Percentiles rank a stretch among this genome's conserved stretches.
Evolutionary conservation across 1,284 basidiomycete genomes (phyloP).

Genomic region (Erythrobasidium hasegawianum): DNA sequence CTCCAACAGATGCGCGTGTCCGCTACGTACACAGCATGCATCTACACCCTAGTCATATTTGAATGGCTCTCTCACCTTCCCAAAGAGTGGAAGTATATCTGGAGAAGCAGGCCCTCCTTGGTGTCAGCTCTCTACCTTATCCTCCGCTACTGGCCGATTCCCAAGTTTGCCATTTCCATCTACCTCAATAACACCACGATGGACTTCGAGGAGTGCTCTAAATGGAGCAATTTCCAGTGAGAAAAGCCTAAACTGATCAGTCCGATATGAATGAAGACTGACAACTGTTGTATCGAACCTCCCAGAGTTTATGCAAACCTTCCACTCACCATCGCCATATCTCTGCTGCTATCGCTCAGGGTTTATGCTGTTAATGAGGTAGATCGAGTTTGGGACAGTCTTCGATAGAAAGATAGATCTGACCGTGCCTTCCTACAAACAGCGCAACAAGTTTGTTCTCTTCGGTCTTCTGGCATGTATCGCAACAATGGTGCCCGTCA

Average conservation of each 20-base stretch:
- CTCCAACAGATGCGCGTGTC: not conserved
- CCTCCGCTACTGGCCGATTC: constrained; percentile 23
- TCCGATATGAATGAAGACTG: no score
- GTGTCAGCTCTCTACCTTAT: constrained; percentile 23
- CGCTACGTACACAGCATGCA: not conserved
- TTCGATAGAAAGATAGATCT: not conserved
- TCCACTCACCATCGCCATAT: constrained; percentile 1
- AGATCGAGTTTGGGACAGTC: not conserved
- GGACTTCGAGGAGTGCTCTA: not conserved
- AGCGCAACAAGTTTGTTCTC: constrained; percentile 11
- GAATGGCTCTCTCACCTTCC: constrained; percentile 23
- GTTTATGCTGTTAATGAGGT: not conserved
- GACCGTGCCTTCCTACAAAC: not conserved
- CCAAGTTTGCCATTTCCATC: constrained; percentile 11
- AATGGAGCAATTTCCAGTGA: not conserved
- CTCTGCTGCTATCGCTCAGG: not conserved
- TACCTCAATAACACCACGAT: constrained; percentile 18
- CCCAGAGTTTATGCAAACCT: constrained; percentile 1
- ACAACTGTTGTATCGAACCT: no score
- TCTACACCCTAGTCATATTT: not conserved
- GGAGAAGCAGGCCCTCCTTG: constrained; percentile 15
- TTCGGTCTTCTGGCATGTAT: not conserved
- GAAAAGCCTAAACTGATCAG: no score
- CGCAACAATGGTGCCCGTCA: not conserved
- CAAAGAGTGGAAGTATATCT: constrained; percentile 24